Conservation (phyloP, 495 filamentous ascomycete species). For the Bombardia bombarda region DNA sequence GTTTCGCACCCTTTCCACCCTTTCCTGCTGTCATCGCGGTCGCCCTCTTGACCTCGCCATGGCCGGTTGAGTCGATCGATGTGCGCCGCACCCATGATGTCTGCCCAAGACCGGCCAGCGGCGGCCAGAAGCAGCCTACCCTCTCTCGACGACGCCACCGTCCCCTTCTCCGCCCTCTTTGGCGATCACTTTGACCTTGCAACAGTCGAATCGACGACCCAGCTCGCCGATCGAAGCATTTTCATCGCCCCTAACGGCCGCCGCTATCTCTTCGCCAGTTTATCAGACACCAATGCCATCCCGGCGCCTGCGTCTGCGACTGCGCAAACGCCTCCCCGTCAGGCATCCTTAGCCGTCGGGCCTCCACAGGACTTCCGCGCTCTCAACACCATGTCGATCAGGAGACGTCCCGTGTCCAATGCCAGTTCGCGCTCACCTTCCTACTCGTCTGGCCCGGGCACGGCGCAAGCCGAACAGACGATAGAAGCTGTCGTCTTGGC, state of each 20-base stretch:
- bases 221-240: slow-evolving; percentile 22
- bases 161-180: slow-evolving; percentile 25
- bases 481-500: neutral
- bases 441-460: slow-evolving; percentile 5
- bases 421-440: slow-evolving; percentile 12
- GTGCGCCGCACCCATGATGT: slow-evolving; percentile 25
- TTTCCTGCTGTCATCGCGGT: neutral
- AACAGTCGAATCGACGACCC: slow-evolving; percentile 21
- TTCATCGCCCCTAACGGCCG: slow-evolving; percentile 21
- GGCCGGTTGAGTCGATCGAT: slow-evolving; percentile 21
- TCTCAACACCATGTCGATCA: slow-evolving; percentile 4
- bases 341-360: neutral
- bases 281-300: slow-evolving; percentile 6
- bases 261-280: slow-evolving; percentile 23
- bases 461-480: slow-evolving; percentile 2
- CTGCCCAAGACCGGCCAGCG: slow-evolving; percentile 17
- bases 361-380: slow-evolving; percentile 2
- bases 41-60: slow-evolving; percentile 12
- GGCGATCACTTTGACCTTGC: slow-evolving; percentile 20
- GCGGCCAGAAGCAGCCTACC: slow-evolving; percentile 16
- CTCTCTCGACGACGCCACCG: slow-evolving; percentile 17
- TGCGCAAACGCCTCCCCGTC: neutral
- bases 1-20: neutral
- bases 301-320: neutral
- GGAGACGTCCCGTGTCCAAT: slow-evolving; percentile 17